A percentile compares a stretch with the other conserved stretches of the same genome.
phyloP scores from a whole-genome alignment of 768 basidiomycete genomes.

The Psilocybe tampanensis region DNA sequence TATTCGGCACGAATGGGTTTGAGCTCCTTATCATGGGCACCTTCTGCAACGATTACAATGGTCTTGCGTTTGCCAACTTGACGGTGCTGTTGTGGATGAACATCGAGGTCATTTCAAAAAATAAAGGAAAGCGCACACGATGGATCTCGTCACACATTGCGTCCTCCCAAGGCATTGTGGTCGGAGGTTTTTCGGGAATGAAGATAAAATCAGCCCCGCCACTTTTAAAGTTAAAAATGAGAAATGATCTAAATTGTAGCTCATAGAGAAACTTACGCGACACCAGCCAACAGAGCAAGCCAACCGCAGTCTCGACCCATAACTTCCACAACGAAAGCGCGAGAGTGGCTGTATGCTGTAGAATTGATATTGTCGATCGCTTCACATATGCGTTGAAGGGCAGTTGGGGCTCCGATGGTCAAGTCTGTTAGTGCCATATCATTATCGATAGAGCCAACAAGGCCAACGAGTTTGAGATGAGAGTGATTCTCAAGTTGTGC shows the following conservation, averaged over 20 bases:
- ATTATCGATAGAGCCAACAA: conserved; percentile 98
- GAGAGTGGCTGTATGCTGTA: conserved; percentile 92
- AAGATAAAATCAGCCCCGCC: conserved; percentile 97
- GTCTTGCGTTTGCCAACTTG: conserved; percentile 94
- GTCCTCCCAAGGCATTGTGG: conserved; percentile 81
- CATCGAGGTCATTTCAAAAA: not conserved
- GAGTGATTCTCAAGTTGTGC: conserved; percentile 71
- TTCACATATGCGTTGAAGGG: conserved; percentile 95
- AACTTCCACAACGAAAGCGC: conserved; percentile 97
- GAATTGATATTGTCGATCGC: conserved; percentile 98
- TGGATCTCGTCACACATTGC: conserved; percentile 87
- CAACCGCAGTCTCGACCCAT: conserved; percentile 99
- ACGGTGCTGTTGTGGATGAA: conserved; percentile 65
- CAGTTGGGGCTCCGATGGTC: conserved; percentile 96
- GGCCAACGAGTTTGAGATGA: conserved; percentile 95
- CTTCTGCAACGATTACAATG: conserved; percentile 97
- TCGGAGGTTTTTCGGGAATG: conserved; percentile 92
- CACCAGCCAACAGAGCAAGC: conserved; percentile 91
- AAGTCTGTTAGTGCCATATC: conserved; percentile 98
- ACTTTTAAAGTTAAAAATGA: conserved; percentile 33
- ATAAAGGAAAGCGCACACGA: conserved; percentile 49
- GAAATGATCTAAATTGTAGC: not conserved
- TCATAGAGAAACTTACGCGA: conserved; percentile 57
- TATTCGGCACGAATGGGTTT: conserved; percentile 92
- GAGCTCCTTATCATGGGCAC: conserved; percentile 84